Conservation (phyloP, 441 rosid species). For the Hura crepitans region DNA sequence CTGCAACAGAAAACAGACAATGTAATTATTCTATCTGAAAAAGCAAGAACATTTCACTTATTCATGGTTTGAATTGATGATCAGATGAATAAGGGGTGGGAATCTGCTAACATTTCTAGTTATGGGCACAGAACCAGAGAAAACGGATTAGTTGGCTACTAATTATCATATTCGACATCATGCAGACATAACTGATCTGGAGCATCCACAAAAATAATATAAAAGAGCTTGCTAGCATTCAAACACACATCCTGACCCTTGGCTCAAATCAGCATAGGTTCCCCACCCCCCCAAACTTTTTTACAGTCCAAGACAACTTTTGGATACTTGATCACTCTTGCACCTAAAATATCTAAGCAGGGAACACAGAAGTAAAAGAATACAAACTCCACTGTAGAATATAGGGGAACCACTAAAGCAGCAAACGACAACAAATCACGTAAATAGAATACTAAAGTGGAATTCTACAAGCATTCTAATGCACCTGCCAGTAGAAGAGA, state of each 20-base stretch:
- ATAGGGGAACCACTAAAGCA: not conserved
- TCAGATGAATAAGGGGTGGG: not conserved
- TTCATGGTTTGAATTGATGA: not conserved
- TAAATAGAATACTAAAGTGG: not conserved
- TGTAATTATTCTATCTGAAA: slow-evolving; percentile 2
- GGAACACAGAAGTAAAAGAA: not conserved
- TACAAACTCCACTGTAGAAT: not conserved
- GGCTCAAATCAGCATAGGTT: not conserved
- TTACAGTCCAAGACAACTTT: not conserved
- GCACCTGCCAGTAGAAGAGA: slow-evolving; percentile 90
- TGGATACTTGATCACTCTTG: not conserved
- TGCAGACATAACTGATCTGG: not conserved
- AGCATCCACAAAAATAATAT: not conserved
- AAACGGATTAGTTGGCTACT: not conserved
- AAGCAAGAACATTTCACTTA: not conserved
- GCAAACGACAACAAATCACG: not conserved
- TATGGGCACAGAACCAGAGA: not conserved
- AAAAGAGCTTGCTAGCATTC: not conserved
- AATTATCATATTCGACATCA: not conserved
- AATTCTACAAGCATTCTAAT: slow-evolving; percentile 4
- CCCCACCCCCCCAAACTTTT: no score
- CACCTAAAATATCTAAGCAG: not conserved
- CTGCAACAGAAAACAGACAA: slow-evolving; percentile 42
- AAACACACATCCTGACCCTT: not conserved
- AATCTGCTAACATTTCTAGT: not conserved